These are phyloP conservation scores for Amaranthus palmeri DNA, from an alignment of 148 eudicot species.

Conservation along the genomic window DNA sequence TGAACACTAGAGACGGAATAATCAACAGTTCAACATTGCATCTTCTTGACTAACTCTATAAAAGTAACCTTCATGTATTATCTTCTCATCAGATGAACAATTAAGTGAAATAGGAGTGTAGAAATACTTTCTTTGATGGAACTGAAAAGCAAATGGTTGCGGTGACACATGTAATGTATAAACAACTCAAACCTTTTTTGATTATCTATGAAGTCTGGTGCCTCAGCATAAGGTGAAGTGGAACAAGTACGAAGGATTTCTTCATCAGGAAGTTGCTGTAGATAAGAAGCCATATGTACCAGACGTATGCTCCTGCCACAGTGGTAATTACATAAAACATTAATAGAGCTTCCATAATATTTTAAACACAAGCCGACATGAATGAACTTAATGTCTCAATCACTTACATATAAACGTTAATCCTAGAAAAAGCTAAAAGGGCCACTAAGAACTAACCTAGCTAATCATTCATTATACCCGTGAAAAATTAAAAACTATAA, in stretches of 20 bases:
- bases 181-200: constrained; percentile 53
- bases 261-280: constrained; percentile 49
- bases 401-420: not conserved
- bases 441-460: not conserved
- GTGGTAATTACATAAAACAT: not conserved
- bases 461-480: no score
- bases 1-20: not conserved
- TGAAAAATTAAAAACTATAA: not conserved
- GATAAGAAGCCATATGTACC: constrained; percentile 34
- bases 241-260: constrained; percentile 65
- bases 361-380: not conserved
- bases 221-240: constrained; percentile 87
- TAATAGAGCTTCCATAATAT: not conserved
- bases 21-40: not conserved
- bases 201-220: constrained; percentile 68
- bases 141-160: not conserved
- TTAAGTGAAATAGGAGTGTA: not conserved
- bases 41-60: not conserved
- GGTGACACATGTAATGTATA: not conserved
- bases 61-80: not conserved
- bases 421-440: not conserved
- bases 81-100: not conserved
- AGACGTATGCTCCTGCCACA: constrained; percentile 41
- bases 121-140: not conserved
- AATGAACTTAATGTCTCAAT: not conserved